Conservation (phyloP, 1,139 yeast species). For the Candida frijolesensis region DNA sequence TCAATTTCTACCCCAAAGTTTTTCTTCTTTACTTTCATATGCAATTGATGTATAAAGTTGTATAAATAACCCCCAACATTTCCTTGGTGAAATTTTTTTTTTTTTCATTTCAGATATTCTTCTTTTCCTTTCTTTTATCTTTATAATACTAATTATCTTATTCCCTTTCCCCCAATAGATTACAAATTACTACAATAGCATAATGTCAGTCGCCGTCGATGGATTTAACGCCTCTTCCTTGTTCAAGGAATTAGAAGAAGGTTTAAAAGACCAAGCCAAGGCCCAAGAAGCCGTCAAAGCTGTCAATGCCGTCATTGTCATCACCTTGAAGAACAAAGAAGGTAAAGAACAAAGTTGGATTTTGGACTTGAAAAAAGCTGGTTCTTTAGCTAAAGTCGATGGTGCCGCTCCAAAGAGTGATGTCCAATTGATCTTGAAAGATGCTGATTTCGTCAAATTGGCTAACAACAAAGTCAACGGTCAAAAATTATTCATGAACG, state of each 20-base stretch:
- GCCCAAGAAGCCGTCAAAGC: slow-evolving; percentile 47
- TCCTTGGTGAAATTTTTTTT: background rate
- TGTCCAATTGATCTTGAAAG: slow-evolving; percentile 65
- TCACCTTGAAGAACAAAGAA: slow-evolving; percentile 69
- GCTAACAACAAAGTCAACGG: slow-evolving; percentile 81
- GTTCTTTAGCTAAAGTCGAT: slow-evolving; percentile 53
- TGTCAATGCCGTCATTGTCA: slow-evolving; percentile 66
- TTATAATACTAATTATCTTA: background rate
- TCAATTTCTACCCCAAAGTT: background rate
- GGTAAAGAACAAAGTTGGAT: slow-evolving; percentile 70
- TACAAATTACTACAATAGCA: slow-evolving; percentile 7
- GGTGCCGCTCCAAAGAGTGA: slow-evolving; percentile 61
- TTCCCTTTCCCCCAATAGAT: background rate
- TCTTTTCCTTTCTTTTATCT: background rate
- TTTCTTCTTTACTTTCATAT: background rate
- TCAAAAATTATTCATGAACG: slow-evolving; percentile 81
- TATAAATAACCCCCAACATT: background rate
- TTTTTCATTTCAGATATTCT: background rate
- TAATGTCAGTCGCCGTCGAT: slow-evolving; percentile 46
- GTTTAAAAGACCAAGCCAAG: slow-evolving; percentile 40
- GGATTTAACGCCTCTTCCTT: slow-evolving; percentile 53
- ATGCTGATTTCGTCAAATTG: slow-evolving; percentile 66
- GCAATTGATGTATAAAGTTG: background rate
- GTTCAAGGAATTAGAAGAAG: slow-evolving; percentile 44
- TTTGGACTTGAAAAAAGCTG: slow-evolving; percentile 70